A percentile compares a stretch with the other conserved stretches of the same genome.
These are phyloP conservation scores for Platanthera zijinensis DNA, from an alignment of 106 monocot genomes.

Conservation along the genomic window DNA sequence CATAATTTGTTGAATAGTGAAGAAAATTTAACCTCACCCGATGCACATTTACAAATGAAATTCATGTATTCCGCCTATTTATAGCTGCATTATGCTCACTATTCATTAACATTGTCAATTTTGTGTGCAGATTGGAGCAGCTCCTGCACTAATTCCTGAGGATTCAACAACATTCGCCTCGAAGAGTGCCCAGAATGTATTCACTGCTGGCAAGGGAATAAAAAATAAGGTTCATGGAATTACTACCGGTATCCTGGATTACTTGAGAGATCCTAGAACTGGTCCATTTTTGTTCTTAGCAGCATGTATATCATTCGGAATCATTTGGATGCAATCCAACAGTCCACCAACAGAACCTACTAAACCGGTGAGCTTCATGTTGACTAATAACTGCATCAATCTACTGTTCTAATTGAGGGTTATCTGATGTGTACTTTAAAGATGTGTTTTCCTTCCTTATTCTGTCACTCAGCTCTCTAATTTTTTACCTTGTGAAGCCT, in stretches of 20 bases:
- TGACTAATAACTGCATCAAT: not conserved
- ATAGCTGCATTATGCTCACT: not conserved
- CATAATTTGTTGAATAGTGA: not conserved
- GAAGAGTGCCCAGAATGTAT: constrained; percentile 21
- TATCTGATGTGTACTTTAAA: not conserved
- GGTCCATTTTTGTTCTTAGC: constrained; percentile 69
- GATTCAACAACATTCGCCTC: constrained; percentile 42
- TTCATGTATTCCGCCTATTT: not conserved
- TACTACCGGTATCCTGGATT: constrained; percentile 22
- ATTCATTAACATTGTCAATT: not conserved
- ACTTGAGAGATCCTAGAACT: constrained; percentile 59
- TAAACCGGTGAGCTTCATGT: constrained; percentile 20
- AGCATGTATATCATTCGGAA: constrained; percentile 73
- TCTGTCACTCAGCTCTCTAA: not conserved
- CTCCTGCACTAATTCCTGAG: constrained; percentile 78
- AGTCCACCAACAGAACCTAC: constrained; percentile 15
- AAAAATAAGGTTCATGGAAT: constrained; percentile 24
- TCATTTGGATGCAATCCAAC: constrained; percentile 50
- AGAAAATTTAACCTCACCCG: not conserved
- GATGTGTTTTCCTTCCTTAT: not conserved
- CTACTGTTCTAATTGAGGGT: not conserved
- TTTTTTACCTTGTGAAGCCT: not conserved
- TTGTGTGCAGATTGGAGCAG: constrained; percentile 38
- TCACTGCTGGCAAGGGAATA: constrained; percentile 27
- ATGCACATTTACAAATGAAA: not conserved